Conservation (phyloP, 345 rosid species). For the Linum trigynum region DNA sequence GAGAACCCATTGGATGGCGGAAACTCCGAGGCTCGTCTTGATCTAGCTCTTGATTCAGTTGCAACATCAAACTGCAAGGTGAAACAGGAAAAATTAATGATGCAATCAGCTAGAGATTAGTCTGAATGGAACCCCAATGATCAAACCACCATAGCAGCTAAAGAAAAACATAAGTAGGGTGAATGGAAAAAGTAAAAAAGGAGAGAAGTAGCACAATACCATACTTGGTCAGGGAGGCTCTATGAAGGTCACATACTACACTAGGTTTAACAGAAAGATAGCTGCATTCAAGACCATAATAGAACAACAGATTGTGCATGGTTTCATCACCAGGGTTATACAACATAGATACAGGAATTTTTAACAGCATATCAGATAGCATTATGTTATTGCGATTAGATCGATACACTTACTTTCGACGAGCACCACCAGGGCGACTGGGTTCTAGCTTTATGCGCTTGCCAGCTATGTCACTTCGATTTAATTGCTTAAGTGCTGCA, state of each 20-base stretch:
- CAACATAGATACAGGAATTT: background rate
- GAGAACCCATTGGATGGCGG: constrained; percentile 41
- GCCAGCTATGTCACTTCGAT: constrained; percentile 91
- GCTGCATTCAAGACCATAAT: too few relatives aligned
- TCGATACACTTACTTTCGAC: constrained; percentile 52
- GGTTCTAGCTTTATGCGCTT: constrained; percentile 97
- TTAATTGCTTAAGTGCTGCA: constrained; percentile 72
- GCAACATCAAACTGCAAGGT: constrained; percentile 44
- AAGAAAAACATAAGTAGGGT: too few relatives aligned
- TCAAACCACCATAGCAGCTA: background rate
- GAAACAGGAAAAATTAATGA: constrained; percentile 3
- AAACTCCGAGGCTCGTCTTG: constrained; percentile 49
- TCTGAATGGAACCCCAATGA: background rate
- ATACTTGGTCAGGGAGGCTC: too few relatives aligned
- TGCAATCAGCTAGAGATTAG: background rate
- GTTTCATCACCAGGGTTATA: background rate
- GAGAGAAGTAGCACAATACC: too few relatives aligned
- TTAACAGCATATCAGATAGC: background rate
- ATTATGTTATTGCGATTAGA: background rate
- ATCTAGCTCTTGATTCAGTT: constrained; percentile 51
- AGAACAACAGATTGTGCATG: background rate
- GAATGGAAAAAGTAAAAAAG: too few relatives aligned
- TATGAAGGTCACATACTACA: too few relatives aligned
- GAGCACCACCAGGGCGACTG: constrained; percentile 95
- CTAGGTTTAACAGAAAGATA: too few relatives aligned